Evolutionary conservation across 345 rosid genomes (phyloP).

Genomic region (Hirschfeldia incana): DNA sequence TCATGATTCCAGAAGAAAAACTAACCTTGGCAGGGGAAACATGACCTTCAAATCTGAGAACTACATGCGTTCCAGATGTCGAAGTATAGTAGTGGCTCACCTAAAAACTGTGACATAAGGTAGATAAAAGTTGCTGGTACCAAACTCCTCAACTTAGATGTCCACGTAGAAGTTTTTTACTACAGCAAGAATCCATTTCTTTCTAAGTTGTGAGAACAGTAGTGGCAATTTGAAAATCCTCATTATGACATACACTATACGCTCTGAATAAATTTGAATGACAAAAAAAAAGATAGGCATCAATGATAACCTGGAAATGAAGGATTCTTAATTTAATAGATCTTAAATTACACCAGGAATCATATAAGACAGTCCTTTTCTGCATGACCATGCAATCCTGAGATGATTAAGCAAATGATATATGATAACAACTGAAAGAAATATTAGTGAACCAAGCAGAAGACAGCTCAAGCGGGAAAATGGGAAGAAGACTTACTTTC

Average conservation of each 20-base stretch:
- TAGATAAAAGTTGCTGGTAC: too few relatives aligned
- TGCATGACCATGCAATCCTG: constrained; percentile 60
- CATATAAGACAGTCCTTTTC: constrained; percentile 55
- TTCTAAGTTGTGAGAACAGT: background rate
- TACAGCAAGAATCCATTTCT: background rate
- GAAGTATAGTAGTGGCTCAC: too few relatives aligned
- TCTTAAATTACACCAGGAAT: constrained; percentile 65
- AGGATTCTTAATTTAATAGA: constrained; percentile 70
- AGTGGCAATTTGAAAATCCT: background rate
- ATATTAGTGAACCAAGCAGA: background rate
- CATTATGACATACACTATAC: background rate
- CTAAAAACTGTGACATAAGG: too few relatives aligned
- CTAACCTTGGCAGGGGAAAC: too few relatives aligned
- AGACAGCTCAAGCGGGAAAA: background rate
- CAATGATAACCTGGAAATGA: constrained; percentile 61
- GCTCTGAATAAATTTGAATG: background rate
- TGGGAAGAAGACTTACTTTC: constrained; percentile 44
- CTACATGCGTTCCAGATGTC: too few relatives aligned
- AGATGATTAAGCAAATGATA: background rate
- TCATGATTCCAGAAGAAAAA: too few relatives aligned
- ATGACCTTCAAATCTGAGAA: too few relatives aligned
- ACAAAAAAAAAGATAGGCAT: background rate
- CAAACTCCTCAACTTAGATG: too few relatives aligned
- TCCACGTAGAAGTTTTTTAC: too few relatives aligned
- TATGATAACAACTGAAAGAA: background rate